phyloP scores from a whole-genome alignment of 2,329 filamentous ascomycete genomes.

The Colletotrichum sp. region DNA sequence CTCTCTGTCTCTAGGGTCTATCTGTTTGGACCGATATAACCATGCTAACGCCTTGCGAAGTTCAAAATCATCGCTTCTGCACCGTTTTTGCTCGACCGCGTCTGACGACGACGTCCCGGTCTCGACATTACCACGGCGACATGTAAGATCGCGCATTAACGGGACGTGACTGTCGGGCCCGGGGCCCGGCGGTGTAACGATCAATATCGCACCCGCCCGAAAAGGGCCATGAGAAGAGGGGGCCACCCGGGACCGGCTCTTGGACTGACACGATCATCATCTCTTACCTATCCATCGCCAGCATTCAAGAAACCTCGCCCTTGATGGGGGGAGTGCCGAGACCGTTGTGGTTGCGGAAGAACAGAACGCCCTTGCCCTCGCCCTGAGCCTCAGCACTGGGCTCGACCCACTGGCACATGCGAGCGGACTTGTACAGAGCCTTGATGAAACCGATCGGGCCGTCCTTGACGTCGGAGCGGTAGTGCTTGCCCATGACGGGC shows the following conservation, averaged over 20 bases:
- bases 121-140: not conserved
- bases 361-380: constrained; percentile 82
- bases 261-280: not conserved
- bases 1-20: constrained; percentile 9
- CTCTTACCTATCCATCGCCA: not conserved
- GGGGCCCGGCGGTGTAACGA: not conserved
- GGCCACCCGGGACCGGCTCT: not conserved
- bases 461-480: constrained; percentile 79
- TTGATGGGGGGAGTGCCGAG: constrained; percentile 60
- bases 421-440: constrained; percentile 79
- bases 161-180: not conserved
- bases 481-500: constrained; percentile 93
- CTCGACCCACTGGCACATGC: constrained; percentile 98
- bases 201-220: not conserved
- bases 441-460: constrained; percentile 84
- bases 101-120: not conserved
- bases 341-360: constrained; percentile 95
- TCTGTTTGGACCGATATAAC: not conserved
- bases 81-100: not conserved
- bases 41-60: constrained; percentile 16
- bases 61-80: not conserved
- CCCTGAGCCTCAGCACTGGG: constrained; percentile 81
- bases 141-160: not conserved
- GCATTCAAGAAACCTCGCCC: constrained; percentile 5
- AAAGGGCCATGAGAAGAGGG: not conserved